Conservation (phyloP, 2,329 filamentous ascomycete species). For the Colletotrichum eleusines region DNA sequence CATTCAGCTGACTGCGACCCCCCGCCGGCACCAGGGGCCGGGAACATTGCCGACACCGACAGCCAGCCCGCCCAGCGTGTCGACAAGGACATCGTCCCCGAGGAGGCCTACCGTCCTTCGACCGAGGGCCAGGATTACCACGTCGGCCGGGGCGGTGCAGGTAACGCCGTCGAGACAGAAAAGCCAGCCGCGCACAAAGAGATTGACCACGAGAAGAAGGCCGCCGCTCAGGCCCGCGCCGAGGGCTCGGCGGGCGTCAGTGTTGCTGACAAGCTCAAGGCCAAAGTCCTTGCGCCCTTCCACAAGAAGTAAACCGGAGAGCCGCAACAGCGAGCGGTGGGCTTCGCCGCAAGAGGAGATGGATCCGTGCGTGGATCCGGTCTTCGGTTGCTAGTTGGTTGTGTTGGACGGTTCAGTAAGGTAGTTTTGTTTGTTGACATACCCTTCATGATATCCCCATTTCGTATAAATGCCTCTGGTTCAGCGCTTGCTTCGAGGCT, state of each 20-base stretch:
- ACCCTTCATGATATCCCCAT: constrained; percentile 41
- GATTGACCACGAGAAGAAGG: constrained; percentile 48
- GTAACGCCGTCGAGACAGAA: constrained; percentile 62
- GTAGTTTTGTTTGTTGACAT: constrained; percentile 25
- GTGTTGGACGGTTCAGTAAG: constrained; percentile 3
- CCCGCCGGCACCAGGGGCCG: constrained; percentile 58
- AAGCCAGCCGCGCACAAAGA: constrained; percentile 44
- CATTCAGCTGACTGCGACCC: constrained; percentile 4
- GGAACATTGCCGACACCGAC: constrained; percentile 68
- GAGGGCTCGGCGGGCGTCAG: constrained; percentile 52
- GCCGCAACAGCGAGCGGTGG: not conserved
- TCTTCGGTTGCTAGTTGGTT: constrained; percentile 1
- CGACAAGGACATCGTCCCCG: constrained; percentile 67
- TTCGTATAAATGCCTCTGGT: constrained; percentile 2
- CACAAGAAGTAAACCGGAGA: constrained; percentile 55
- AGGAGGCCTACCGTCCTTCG: constrained; percentile 62
- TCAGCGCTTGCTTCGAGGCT: not conserved
- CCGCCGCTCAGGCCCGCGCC: constrained; percentile 46
- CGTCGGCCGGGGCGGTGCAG: constrained; percentile 70
- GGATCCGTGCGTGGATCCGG: not conserved
- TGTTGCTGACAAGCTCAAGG: constrained; percentile 69
- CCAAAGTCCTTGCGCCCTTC: constrained; percentile 63
- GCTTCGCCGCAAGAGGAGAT: not conserved
- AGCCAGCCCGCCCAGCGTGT: constrained; percentile 54
- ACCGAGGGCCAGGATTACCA: constrained; percentile 65